These are phyloP conservation scores for Epichloe amarillans DNA, from an alignment of 2,329 filamentous ascomycete species.

Conservation along the genomic window DNA sequence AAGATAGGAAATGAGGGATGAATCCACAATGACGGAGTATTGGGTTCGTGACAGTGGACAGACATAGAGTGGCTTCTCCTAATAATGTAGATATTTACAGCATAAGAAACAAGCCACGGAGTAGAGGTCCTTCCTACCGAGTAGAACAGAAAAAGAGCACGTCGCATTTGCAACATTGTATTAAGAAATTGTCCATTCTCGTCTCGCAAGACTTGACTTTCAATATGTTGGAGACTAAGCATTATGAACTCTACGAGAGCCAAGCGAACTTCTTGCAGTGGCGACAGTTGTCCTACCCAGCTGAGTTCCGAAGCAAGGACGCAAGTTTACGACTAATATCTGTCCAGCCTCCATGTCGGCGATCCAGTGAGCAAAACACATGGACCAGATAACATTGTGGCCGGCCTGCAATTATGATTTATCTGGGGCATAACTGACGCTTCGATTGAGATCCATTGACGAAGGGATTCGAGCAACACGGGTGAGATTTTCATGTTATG, in stretches of 20 bases:
- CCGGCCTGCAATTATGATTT: slow-evolving; percentile 63
- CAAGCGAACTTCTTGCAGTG: background rate
- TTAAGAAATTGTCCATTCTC: no score
- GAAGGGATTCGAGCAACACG: slow-evolving; percentile 64
- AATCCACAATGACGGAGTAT: slow-evolving; percentile 2
- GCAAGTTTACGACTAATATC: background rate
- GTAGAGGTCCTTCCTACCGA: background rate
- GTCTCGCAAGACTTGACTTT: no score
- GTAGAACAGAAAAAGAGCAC: background rate
- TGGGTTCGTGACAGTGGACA: background rate
- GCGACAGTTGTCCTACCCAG: no score
- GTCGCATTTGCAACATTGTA: background rate
- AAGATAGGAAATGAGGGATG: slow-evolving; percentile 72
- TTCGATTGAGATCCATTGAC: slow-evolving; percentile 38
- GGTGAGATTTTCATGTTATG: slow-evolving; percentile 54
- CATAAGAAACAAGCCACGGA: background rate
- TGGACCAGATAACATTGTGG: slow-evolving; percentile 34
- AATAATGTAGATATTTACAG: background rate
- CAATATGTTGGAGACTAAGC: no score
- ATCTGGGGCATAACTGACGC: slow-evolving; percentile 75
- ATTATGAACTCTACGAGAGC: background rate
- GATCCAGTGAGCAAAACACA: slow-evolving; percentile 16
- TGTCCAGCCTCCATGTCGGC: slow-evolving; percentile 12
- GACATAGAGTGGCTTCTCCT: background rate
- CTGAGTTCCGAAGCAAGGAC: no score